Base-by-base conservation (phyloP, 2,329 filamentous ascomycete genomes). In the Chaetomium olivaceum region DNA sequence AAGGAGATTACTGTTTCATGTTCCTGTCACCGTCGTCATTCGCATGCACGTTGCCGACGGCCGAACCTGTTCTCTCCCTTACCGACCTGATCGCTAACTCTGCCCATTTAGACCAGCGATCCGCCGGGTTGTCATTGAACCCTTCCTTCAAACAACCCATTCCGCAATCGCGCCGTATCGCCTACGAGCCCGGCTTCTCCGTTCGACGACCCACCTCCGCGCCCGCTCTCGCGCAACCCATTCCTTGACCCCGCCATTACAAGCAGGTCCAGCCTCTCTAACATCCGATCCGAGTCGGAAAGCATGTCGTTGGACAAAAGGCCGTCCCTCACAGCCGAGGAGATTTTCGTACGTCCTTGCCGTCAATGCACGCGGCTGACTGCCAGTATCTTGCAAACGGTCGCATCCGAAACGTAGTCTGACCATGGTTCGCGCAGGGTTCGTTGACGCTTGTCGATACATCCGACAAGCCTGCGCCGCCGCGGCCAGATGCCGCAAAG, bases 61-160 rank as follows among this genome's bases (percentile, higher is more conserved):
- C 67, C 56, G 63, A 68, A 64, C 56, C 64, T 69, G 67, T 54
- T 63, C 29, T 71, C 3, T 43, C 69, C 58, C 63, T 58, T 69
- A 65, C 62, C 58, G 63, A 67, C 62, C 50, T 58, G 63, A 64
- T 68, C 62, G 64, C 71, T 72, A 60, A 71, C 70, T 61, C 62
- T 69, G 61, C 64, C 57, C 68, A 72, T 73, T 76, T 76, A 80
- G 79, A 77, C 73, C 77, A 78, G 72, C 82, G 79, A 70, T 84
- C 85, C 71, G 77, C 83, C 70, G 83, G 82, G 71, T 81, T 89
- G 75, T 81, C 85, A 62, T 80, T 90, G 76, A 89, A 88, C 78
- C 78, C 85, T 93, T 74, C 88, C 89, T 77, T 93, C 90, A 76
- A 93, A 93, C 83, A 93, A 93, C 76, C 91, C 91, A 68, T 93